These are phyloP conservation scores for Fusarium stilboides DNA, from an alignment of 2,329 filamentous ascomycete genomes.

Conservation along the genomic window DNA sequence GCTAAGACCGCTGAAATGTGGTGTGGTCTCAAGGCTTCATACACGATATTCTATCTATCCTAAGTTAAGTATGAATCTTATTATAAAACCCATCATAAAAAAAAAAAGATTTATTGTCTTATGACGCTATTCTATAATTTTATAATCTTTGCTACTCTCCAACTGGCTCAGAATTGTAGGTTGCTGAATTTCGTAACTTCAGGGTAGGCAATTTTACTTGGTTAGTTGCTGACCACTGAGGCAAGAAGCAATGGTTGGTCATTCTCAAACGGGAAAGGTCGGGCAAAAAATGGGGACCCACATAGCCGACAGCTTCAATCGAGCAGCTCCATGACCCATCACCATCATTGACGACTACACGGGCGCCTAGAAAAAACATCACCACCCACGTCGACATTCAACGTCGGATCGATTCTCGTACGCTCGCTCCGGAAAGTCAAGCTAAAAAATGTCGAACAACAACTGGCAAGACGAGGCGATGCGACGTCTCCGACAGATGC, in stretches of 20 bases:
- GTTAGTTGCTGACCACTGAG: conserved; percentile 14
- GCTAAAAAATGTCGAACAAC: conserved; percentile 54
- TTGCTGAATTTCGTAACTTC: too few species aligned
- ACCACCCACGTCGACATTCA: conserved; percentile 31
- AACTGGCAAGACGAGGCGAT: conserved; percentile 67
- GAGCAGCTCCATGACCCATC: conserved; percentile 46
- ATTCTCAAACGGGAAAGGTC: conserved; percentile 43
- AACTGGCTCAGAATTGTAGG: too few species aligned
- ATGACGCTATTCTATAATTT: too few species aligned
- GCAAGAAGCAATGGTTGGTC: conserved; percentile 3
- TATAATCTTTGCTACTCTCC: too few species aligned
- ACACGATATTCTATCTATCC: too few species aligned
- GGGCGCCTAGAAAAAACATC: conserved; percentile 34
- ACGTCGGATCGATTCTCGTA: conserved; percentile 31
- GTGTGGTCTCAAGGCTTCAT: too few species aligned
- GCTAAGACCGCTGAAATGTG: too few species aligned
- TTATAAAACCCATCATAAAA: too few species aligned
- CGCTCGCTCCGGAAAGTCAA: conserved; percentile 19
- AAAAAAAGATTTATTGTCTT: too few species aligned
- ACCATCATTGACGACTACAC: conserved; percentile 45
- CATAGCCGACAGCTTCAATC: conserved; percentile 47
- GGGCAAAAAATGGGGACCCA: conserved; percentile 48
- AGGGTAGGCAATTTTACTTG: too few species aligned
- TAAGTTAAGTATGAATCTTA: too few species aligned
- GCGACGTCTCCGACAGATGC: conserved; percentile 66